Base-by-base conservation (phyloP, 257 asterid genomes). In the Apocynum venetum region DNA sequence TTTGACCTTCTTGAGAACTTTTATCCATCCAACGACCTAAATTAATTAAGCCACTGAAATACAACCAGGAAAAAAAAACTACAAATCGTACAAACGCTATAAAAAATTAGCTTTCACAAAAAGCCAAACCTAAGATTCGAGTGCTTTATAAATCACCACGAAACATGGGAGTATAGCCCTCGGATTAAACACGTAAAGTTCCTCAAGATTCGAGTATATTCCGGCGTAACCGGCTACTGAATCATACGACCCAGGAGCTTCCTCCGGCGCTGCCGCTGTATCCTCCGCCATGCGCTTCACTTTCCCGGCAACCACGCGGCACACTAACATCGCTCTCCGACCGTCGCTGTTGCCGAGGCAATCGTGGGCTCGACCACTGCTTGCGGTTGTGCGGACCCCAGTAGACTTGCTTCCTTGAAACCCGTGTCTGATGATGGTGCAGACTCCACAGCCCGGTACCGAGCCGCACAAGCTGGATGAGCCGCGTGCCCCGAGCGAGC, bases 331-430 rank as follows among this genome's bases (percentile, higher is more conserved):
- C 0, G 98, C 98, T 52, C 92, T 86, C 6, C 91, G 84, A 19
- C 84, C 64, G 75, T 35, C 82, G 1, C 46, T 6, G 1, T 78
- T 71, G 0, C 80, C 80, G 14, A 86, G 87, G 78, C 89, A 87
- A 25, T 93, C 99, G 73, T 96, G 99, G 73, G 99, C 97, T 66
- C 97, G 85, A 3, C 97, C 96, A 40, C 97, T 91, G 83, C 97
- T 89, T 0, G 97, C 96, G 19, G 98, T 93, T 0, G 99, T 95
- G 71, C 89, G 86, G 74, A 91, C 82, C 25, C 98, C 99, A 48
- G 17, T 75, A 0, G 80, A 12, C 63, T 82, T 88, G 79, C 12
- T 83, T 12, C 89, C 90, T 12, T 90, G 91, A 19, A 96, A 93
- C 0, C 99, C 99, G 77, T 91, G 97, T 1, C 97, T 85, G 78